Evolutionary conservation across 2,329 filamentous ascomycete species (phyloP).

Genomic region (Cordyceps fumosorosea): DNA sequence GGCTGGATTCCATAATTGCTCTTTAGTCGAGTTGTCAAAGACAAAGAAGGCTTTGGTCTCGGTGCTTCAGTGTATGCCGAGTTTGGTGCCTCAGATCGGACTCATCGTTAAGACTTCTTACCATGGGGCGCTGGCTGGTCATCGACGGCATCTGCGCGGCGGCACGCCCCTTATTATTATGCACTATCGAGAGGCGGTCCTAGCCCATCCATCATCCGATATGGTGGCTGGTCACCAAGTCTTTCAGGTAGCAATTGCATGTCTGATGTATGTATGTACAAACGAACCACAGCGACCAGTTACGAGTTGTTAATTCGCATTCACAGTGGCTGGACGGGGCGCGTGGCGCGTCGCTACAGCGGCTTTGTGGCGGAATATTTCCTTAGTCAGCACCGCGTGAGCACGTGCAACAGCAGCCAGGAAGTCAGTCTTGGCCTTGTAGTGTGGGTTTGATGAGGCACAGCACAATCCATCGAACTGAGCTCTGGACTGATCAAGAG

Average conservation of each 20-base stretch:
- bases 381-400: conserved; percentile 31
- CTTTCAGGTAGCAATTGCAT: conserved; percentile 11
- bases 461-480: not conserved
- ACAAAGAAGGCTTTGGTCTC: not conserved
- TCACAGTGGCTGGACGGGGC: conserved; percentile 2
- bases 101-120: not conserved
- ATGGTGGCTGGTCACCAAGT: not conserved
- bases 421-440: conserved; percentile 5
- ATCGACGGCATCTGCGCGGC: not conserved
- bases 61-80: not conserved
- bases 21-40: not conserved
- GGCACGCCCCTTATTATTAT: conserved; percentile 7
- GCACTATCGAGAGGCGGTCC: not conserved
- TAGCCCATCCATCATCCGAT: not conserved
- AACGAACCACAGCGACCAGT: not conserved
- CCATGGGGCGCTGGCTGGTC: not conserved
- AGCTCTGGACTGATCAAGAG: not conserved
- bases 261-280: not conserved
- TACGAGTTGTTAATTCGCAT: conserved; percentile 5
- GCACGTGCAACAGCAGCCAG: conserved; percentile 23
- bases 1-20: conserved; percentile 24
- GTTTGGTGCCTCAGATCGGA: not conserved
- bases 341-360: not conserved
- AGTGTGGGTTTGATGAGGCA: conserved; percentile 11
- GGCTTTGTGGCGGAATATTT: not conserved